Conservation (phyloP, 2,329 filamentous ascomycete species). For the Pestalotiopsis sp. region DNA sequence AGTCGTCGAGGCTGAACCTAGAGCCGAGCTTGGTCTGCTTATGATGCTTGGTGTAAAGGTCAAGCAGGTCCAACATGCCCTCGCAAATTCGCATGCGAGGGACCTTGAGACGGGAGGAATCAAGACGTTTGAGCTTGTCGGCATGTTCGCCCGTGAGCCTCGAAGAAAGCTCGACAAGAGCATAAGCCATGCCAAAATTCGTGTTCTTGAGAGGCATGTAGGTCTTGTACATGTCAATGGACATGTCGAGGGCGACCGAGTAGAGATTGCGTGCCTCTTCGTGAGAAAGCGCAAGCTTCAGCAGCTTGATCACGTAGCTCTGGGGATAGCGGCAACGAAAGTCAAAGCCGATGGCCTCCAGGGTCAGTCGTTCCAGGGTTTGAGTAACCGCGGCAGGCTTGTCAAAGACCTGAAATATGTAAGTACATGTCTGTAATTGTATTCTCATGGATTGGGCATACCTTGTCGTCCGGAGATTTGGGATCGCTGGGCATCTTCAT, state of each 20-base stretch:
- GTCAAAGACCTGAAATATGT: constrained; percentile 73
- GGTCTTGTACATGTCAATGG: constrained; percentile 89
- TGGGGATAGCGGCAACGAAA: constrained; percentile 90
- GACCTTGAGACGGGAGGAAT: constrained; percentile 49
- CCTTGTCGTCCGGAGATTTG: constrained; percentile 80
- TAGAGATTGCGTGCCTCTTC: constrained; percentile 61
- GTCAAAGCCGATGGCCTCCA: constrained; percentile 92
- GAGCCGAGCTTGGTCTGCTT: constrained; percentile 74
- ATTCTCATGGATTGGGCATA: constrained; percentile 40
- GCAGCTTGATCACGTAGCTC: constrained; percentile 80
- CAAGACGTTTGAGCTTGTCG: constrained; percentile 52
- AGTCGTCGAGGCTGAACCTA: constrained; percentile 72
- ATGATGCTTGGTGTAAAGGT: constrained; percentile 87
- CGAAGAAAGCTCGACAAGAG: constrained; percentile 78
- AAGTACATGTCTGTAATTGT: constrained; percentile 10
- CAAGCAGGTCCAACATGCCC: constrained; percentile 86
- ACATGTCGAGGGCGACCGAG: constrained; percentile 76
- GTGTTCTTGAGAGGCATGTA: constrained; percentile 91
- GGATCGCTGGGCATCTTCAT: constrained; percentile 71
- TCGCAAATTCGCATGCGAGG: constrained; percentile 61
- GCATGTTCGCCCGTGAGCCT: constrained; percentile 64
- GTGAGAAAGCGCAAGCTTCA: constrained; percentile 55
- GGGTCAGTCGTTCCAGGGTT: constrained; percentile 86
- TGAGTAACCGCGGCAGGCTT: constrained; percentile 79
- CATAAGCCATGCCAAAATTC: constrained; percentile 82